phyloP scores from a whole-genome alignment of 306 rosid species.

The Quercus dentata region DNA sequence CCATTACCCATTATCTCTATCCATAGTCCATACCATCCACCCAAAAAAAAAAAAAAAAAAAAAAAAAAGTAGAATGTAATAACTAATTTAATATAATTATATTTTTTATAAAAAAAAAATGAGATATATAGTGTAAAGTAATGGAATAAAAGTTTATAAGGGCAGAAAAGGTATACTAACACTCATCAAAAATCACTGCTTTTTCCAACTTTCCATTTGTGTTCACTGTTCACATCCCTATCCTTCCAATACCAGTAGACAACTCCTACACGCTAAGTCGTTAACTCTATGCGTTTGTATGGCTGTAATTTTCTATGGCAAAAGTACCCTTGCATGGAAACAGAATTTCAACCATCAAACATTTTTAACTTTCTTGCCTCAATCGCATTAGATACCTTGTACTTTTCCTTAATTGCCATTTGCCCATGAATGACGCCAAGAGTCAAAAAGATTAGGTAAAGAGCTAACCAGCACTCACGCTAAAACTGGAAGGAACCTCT shows the following conservation, averaged over 20 bases:
- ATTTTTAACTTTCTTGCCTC: neutral
- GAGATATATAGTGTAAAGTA: neutral
- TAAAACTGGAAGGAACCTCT: slow-evolving; percentile 34
- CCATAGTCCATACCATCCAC: slow-evolving; percentile 40
- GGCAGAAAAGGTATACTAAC: slow-evolving; percentile 55
- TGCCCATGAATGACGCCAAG: slow-evolving; percentile 2
- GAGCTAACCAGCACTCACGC: slow-evolving; percentile 20
- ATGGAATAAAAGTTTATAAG: slow-evolving; percentile 13
- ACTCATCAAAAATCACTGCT: slow-evolving; percentile 55
- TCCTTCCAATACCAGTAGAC: slow-evolving; percentile 52
- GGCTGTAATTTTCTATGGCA: slow-evolving; percentile 35
- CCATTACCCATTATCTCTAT: slow-evolving; percentile 70
- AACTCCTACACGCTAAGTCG: slow-evolving; percentile 79
- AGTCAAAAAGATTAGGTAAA: slow-evolving; percentile 51
- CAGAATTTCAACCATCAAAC: slow-evolving; percentile 21
- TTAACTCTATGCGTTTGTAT: slow-evolving; percentile 37
- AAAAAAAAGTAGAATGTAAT: slow-evolving; percentile 17
- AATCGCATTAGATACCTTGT: slow-evolving; percentile 54
- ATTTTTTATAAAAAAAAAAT: neutral
- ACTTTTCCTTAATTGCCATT: slow-evolving; percentile 40
- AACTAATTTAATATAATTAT: slow-evolving; percentile 18
- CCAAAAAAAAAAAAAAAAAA: slow-evolving; percentile 1
- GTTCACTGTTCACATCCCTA: slow-evolving; percentile 54
- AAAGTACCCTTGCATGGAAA: slow-evolving; percentile 52
- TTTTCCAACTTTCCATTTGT: slow-evolving; percentile 30